A percentile compares a stretch with the other conserved stretches of the same genome.
These are phyloP conservation scores for Chlamydomonas urium DNA, from an alignment of 139 green algal genomes.

Conservation along the genomic window DNA sequence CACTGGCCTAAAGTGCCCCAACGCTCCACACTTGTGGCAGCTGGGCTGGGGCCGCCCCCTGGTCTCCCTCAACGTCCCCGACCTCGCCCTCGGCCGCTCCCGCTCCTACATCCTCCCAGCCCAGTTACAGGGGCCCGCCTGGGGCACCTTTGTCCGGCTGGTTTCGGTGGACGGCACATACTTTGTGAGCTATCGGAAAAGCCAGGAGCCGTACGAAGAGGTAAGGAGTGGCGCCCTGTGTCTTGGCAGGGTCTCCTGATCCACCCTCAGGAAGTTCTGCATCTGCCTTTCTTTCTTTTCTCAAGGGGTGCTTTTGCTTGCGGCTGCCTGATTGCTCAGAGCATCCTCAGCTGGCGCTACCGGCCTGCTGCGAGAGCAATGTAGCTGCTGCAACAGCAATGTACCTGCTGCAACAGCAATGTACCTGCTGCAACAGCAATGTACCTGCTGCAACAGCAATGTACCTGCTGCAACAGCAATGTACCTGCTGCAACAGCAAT, in stretches of 20 bases:
- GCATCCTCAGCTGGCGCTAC: too few species aligned
- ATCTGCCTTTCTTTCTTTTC: background rate
- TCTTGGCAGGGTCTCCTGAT: background rate
- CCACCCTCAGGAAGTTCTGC: background rate
- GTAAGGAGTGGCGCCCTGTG: background rate
- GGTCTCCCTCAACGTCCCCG: background rate
- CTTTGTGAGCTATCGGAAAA: background rate
- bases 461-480: too few species aligned
- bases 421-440: too few species aligned
- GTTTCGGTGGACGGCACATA: background rate
- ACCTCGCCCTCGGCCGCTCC: background rate
- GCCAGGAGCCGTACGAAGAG: background rate
- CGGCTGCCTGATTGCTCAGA: too few species aligned
- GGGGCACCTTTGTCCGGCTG: too few species aligned
- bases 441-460: too few species aligned
- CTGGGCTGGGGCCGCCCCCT: background rate
- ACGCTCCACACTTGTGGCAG: conserved; percentile 12
- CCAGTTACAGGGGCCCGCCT: background rate
- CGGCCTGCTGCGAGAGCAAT: too few species aligned
- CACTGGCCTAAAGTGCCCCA: conserved; percentile 9
- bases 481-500: background rate
- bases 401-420: too few species aligned
- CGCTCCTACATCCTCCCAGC: background rate
- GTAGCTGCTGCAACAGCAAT: too few species aligned
- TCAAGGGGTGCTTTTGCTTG: too few species aligned